A percentile compares a stretch with the other conserved stretches of the same genome.
These are phyloP conservation scores for Pharus latifolius DNA, from an alignment of 176 grass and related monocot species.

Conservation along the genomic window DNA sequence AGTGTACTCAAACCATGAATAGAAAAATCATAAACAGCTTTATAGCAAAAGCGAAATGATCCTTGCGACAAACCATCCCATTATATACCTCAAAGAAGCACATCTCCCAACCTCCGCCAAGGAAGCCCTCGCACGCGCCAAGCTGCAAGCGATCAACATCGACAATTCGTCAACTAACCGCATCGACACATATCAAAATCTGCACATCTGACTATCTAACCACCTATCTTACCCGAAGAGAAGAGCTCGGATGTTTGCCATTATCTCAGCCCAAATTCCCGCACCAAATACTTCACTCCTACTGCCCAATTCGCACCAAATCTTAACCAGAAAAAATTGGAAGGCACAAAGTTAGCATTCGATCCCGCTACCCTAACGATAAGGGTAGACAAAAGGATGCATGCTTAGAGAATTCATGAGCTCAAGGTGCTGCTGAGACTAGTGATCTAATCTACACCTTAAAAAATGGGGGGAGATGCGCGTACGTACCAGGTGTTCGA, in stretches of 20 bases:
- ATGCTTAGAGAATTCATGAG: no score
- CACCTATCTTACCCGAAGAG: conserved; percentile 22
- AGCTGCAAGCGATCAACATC: conserved; percentile 9
- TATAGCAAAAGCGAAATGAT: neutral
- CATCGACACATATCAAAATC: neutral
- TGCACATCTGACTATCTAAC: neutral
- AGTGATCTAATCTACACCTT: no score
- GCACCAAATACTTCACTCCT: neutral
- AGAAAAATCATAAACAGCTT: neutral
- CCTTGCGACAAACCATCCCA: neutral
- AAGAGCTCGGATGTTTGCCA: conserved; percentile 38
- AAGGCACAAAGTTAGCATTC: neutral
- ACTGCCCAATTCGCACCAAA: neutral
- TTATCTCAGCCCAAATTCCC: neutral
- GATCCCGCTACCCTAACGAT: neutral
- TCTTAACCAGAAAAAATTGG: neutral
- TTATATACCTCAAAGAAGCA: conserved; percentile 15
- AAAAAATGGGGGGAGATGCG: no score
- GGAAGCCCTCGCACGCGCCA: conserved; percentile 25
- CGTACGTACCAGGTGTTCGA: no score
- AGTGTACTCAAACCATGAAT: neutral
- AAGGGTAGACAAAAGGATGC: no score
- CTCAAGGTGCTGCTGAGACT: no score
- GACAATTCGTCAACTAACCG: neutral
- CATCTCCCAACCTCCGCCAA: conserved; percentile 7